Evolutionary conservation across 441 rosid species (phyloP), one percentile per base, ranked within the genome.

Genomic region (Gossypium trilobum): DNA sequence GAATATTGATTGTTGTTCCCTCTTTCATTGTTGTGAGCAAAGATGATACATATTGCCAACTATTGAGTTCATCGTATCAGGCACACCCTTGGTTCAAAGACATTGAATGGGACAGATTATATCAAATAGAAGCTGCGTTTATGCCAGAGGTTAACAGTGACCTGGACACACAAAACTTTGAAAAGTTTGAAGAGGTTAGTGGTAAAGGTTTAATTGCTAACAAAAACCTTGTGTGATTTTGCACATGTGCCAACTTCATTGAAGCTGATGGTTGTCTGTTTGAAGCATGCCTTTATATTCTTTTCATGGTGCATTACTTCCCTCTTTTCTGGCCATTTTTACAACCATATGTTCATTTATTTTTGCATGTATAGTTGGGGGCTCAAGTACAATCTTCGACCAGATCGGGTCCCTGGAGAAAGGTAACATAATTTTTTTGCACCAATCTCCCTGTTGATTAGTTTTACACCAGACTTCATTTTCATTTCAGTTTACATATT

Each of bases 161-260:
- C 59, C 82, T 87, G n/a, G 91, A 87, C 73, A 85, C 89, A 19
- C 91, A 80, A 51, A 87, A 87, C 83, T 87, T 87, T 71, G 87
- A 84, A 75, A 85, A 84, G 78, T 87, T 82, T 81, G 91, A 87
- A 2, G 91, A 87, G 91, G 91, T 87, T 58, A 68, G 76, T 81
- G 25, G 16, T 54, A 54, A 2, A 52, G 29, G 19, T 55, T 54
- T 69, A 31, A 31, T 33, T 61, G 66, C 23, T 31, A 61, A 61
- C 66, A 31, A 11, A 60, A 31, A 60, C 17, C 36, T 64, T 10
- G 1, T 44, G 33, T 65, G 31, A 29, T 61, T 65, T 25, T 44
- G 7, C 16, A 13, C 6, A 13, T 11, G 3, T 44, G 11, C 19
- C 14, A 20, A 19, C 69, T 64, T 31, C 22, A 14, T 5, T 4